These are phyloP conservation scores for Daldinia grandis DNA, from an alignment of 495 filamentous ascomycete genomes.

Conservation along the genomic window DNA sequence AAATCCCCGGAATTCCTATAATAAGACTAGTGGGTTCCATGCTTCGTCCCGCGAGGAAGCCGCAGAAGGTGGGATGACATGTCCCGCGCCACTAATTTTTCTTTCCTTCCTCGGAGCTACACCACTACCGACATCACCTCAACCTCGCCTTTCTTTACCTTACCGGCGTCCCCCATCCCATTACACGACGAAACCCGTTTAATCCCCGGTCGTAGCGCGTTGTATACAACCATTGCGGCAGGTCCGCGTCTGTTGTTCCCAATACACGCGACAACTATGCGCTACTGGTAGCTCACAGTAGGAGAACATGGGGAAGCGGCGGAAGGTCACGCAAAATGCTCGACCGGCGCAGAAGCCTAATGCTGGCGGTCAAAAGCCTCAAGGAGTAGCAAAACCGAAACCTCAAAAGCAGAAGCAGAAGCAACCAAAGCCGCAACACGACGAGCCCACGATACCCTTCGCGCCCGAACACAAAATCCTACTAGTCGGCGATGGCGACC, in stretches of 20 bases:
- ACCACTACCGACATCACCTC: constrained; percentile 24
- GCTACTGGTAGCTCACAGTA: constrained; percentile 25
- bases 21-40: constrained; percentile 20
- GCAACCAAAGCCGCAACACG: constrained; percentile 45
- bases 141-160: not conserved
- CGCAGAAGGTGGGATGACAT: constrained; percentile 32
- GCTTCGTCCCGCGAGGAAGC: constrained; percentile 31
- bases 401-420: constrained; percentile 38
- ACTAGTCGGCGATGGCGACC: constrained; percentile 91
- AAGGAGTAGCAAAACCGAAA: constrained; percentile 27
- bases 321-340: constrained; percentile 42
- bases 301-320: constrained; percentile 49
- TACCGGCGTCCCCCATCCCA: not conserved
- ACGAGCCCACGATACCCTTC: constrained; percentile 77
- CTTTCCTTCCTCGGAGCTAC: constrained; percentile 12
- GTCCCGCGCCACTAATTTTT: constrained; percentile 41
- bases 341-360: constrained; percentile 19
- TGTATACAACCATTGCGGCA: not conserved
- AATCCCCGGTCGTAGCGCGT: not conserved
- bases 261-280: constrained; percentile 30
- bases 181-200: constrained; percentile 1
- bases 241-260: not conserved
- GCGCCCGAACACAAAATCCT: constrained; percentile 73
- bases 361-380: constrained; percentile 21
- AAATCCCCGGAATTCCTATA: constrained; percentile 34